Base-by-base conservation (phyloP, 2,329 filamentous ascomycete species). In the Dryadomyces sulphureus region DNA sequence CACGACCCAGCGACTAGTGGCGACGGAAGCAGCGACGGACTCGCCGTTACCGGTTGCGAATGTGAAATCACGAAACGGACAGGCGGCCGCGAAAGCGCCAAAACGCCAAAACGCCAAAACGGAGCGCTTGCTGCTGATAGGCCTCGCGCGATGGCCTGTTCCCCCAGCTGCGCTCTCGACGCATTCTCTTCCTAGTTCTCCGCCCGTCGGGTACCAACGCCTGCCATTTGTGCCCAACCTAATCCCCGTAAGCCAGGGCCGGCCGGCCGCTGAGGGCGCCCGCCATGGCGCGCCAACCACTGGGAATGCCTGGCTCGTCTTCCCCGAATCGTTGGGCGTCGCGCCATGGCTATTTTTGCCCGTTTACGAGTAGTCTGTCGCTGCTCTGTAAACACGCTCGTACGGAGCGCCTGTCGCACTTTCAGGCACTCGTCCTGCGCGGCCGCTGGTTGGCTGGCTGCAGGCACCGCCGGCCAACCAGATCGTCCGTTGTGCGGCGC, bases 201-300 rank as follows among this genome's bases (percentile, higher is more conserved):
- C 41, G 41, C 30, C 30, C 41, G n/a, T 43, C 32, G 41, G 41
- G 41, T 43, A 43, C 7, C 41, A 43, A 43, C 41, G 32, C 41
- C 30, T 21, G 30, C 20, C 32, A 36, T 43, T 35, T 6, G 2
- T 43, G 41, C 41, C 41, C 41, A 43, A 43, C 32, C 30, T 25
- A 36, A 25, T n/a, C n/a, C n/a, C n/a, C n/a, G n/a, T n/a, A n/a
- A n/a, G n/a, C n/a, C n/a, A n/a, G 9, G 11, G 14, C 41, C 22
- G 27, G 27, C 17, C 41, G 38, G 21, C 38, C 38, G 22, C 22
- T 17, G n/a, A 16, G 16, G 16, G 19, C 14, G 19, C 5, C 38
- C 14, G n/a, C 22, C 8, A 25, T 19, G n/a, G n/a, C 14, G 24
- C 40, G 40, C 40, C 40, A 24, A 19, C n/a, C 9, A 41, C 24